Evolutionary conservation across 257 asterid genomes (phyloP).

Genomic region (Solanum etuberosum): DNA sequence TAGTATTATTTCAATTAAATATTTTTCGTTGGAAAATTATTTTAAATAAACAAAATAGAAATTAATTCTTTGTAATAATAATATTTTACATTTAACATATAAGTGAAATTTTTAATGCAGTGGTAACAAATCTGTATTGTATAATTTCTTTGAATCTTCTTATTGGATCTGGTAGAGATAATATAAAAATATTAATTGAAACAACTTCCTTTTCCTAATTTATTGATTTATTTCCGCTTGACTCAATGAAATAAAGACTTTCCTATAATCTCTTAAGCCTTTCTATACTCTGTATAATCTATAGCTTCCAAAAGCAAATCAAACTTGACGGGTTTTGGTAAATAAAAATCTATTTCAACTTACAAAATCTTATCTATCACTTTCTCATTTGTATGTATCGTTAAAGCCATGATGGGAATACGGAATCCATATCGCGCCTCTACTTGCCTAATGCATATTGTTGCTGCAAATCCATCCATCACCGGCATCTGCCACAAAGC

Average conservation of each 20-base stretch:
- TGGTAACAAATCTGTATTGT: neutral
- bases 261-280: neutral
- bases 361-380: conserved; percentile 29
- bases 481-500: no score
- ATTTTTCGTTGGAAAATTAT: no score
- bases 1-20: no score
- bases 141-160: neutral
- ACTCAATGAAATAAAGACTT: neutral
- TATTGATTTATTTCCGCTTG: neutral
- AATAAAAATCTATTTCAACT: conserved; percentile 2
- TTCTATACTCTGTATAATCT: neutral
- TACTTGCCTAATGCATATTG: no score
- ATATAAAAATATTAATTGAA: neutral
- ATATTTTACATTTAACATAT: neutral
- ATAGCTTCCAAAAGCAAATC: conserved; percentile 19
- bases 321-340: conserved; percentile 42
- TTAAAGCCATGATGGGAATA: no score
- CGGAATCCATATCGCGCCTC: no score
- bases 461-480: no score
- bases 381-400: neutral
- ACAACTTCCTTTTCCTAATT: neutral
- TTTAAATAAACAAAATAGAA: neutral
- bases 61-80: neutral
- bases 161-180: neutral
- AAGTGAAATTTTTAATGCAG: neutral